Conservation (phyloP, 805 yeast species). For the Candida succiphila region DNA sequence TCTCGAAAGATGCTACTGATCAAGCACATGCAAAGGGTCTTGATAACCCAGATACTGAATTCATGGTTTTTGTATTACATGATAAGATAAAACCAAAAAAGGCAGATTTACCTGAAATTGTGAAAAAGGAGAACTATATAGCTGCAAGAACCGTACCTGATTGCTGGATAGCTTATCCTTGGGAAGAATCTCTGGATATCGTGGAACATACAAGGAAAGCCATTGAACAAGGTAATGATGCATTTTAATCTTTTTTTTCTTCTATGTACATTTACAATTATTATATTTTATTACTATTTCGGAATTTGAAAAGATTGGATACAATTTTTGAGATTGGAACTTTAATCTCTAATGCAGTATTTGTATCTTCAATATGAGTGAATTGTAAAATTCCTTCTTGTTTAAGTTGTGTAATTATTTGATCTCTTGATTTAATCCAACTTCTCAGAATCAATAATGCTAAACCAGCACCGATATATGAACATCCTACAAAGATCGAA, state of each 20-base stretch:
- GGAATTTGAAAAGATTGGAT: neutral
- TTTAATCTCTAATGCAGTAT: slow-evolving; percentile 7
- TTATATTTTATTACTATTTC: slow-evolving; percentile 1
- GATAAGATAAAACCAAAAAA: slow-evolving; percentile 65
- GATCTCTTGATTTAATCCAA: slow-evolving; percentile 43
- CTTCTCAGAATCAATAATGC: slow-evolving; percentile 38
- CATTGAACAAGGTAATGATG: slow-evolving; percentile 64
- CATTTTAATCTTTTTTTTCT: slow-evolving; percentile 1
- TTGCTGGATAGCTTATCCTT: slow-evolving; percentile 79
- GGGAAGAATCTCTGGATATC: slow-evolving; percentile 76
- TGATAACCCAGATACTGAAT: slow-evolving; percentile 46
- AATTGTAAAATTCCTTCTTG: slow-evolving; percentile 12
- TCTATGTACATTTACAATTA: neutral
- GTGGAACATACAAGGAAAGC: slow-evolving; percentile 66
- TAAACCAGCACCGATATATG: slow-evolving; percentile 36
- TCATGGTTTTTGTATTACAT: slow-evolving; percentile 71
- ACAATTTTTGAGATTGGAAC: slow-evolving; percentile 2
- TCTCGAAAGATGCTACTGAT: slow-evolving; percentile 57
- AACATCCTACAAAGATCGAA: slow-evolving; percentile 49
- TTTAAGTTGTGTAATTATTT: slow-evolving; percentile 4
- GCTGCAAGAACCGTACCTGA: slow-evolving; percentile 73
- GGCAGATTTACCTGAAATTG: slow-evolving; percentile 59
- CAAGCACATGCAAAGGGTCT: slow-evolving; percentile 48
- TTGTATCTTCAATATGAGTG: slow-evolving; percentile 16
- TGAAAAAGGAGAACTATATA: slow-evolving; percentile 52